A percentile compares a stretch with the other conserved stretches of the same genome.
phyloP scores from a whole-genome alignment of 176 grass and related monocot genomes.

The Tillandsia leiboldiana region DNA sequence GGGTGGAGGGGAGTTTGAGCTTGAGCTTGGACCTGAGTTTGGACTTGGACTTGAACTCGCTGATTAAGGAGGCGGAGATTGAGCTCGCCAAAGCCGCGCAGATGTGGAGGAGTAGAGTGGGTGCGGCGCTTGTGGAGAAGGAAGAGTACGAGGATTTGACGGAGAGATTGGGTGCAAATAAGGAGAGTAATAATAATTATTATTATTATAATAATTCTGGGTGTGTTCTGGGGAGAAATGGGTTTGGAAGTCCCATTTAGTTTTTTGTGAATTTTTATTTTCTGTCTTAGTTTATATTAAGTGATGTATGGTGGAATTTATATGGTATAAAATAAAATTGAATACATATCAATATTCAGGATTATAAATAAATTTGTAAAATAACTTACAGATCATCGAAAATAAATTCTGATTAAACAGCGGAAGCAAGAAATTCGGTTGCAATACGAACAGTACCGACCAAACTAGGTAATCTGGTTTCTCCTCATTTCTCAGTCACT shows the following conservation, averaged over 20 bases:
- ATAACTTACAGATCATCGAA: too few relatives aligned
- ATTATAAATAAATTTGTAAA: too few relatives aligned
- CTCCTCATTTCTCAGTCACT: too few relatives aligned
- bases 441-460: too few relatives aligned
- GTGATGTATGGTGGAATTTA: too few relatives aligned
- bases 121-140: slow-evolving; percentile 58
- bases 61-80: slow-evolving; percentile 73
- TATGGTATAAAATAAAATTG: too few relatives aligned
- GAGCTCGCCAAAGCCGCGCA: slow-evolving; percentile 64
- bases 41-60: slow-evolving; percentile 41
- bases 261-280: not conserved
- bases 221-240: slow-evolving; percentile 27
- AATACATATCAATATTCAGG: too few relatives aligned
- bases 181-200: not conserved
- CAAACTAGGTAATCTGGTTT: too few relatives aligned
- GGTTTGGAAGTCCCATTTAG: slow-evolving; percentile 69
- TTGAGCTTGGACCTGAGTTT: slow-evolving; percentile 46
- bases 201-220: not conserved
- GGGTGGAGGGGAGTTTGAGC: slow-evolving; percentile 42
- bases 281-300: not conserved
- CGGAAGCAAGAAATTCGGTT: too few relatives aligned
- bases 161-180: slow-evolving; percentile 43
- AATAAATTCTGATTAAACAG: too few relatives aligned
- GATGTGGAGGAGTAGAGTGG: slow-evolving; percentile 61
- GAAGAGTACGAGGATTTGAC: slow-evolving; percentile 76